Percentiles rank a stretch among this genome's conserved stretches.
These are phyloP conservation scores for Bombardia bombarda DNA, from an alignment of 495 filamentous ascomycete species.

Conservation along the genomic window DNA sequence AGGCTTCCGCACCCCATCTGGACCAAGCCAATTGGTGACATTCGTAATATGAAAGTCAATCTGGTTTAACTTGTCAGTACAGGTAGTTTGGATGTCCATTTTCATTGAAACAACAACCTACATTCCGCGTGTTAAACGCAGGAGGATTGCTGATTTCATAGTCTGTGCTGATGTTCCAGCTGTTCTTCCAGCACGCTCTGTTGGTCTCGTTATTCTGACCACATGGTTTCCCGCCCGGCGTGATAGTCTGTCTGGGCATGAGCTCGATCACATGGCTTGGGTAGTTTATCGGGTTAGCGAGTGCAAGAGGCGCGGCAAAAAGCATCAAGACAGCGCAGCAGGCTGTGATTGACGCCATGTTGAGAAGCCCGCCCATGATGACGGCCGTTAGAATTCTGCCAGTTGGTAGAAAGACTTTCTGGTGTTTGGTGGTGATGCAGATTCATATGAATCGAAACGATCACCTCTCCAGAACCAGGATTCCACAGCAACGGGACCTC, in stretches of 20 bases:
- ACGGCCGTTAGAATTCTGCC: no score
- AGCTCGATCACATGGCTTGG: slow-evolving; percentile 5
- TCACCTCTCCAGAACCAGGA: background rate
- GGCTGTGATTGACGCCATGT: background rate
- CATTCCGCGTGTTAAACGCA: slow-evolving; percentile 16
- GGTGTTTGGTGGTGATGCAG: no score
- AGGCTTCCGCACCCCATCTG: slow-evolving; percentile 35
- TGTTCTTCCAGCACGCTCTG: slow-evolving; percentile 24
- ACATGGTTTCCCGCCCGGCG: slow-evolving; percentile 18
- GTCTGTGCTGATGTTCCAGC: slow-evolving; percentile 26
- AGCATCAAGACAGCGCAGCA: slow-evolving; percentile 4
- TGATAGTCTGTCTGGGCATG: slow-evolving; percentile 17
- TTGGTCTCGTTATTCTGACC: slow-evolving; percentile 26
- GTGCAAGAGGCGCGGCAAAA: background rate
- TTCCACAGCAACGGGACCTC: background rate
- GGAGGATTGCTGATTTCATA: slow-evolving; percentile 21
- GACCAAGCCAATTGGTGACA: slow-evolving; percentile 29
- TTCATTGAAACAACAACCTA: slow-evolving; percentile 21
- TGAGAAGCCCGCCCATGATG: background rate
- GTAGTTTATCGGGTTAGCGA: background rate
- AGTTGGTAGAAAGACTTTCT: background rate
- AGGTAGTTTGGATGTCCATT: no score
- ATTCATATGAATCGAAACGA: background rate
- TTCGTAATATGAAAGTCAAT: slow-evolving; percentile 26
- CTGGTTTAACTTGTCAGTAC: slow-evolving; percentile 15